phyloP scores from a whole-genome alignment of 768 basidiomycete genomes.

The Termitomyces sp. region DNA sequence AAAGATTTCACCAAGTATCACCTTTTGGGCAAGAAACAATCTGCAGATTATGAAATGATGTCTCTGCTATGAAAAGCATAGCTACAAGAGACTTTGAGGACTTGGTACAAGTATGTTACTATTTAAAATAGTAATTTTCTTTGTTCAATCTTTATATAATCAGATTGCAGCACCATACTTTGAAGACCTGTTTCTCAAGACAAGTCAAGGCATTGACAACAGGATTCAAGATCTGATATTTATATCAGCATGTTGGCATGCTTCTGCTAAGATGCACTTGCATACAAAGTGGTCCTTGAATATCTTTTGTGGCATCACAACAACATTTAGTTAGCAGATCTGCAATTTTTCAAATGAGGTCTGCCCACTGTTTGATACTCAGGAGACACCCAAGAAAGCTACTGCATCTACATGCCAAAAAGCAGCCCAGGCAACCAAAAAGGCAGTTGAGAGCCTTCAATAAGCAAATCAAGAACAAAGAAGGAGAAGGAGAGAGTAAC shows the following conservation, averaged over 20 bases:
- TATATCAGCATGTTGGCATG: slow-evolving; percentile 20
- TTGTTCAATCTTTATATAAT: no score
- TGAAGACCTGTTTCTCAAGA: slow-evolving; percentile 6
- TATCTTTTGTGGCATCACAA: neutral
- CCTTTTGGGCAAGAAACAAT: slow-evolving; percentile 20
- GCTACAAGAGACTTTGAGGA: no score
- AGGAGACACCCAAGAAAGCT: slow-evolving; percentile 9
- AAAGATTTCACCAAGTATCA: slow-evolving; percentile 6
- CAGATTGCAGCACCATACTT: neutral
- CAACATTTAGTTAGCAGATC: neutral
- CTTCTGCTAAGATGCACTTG: slow-evolving; percentile 1
- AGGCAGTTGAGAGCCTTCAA: neutral
- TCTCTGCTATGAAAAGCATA: no score
- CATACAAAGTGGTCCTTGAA: neutral
- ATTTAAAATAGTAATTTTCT: no score
- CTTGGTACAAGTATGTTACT: no score
- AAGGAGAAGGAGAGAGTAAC: no score
- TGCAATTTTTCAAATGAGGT: slow-evolving; percentile 2
- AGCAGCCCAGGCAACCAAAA: neutral
- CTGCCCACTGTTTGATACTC: slow-evolving; percentile 9
- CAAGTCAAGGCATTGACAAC: slow-evolving; percentile 11
- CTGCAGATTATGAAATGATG: slow-evolving; percentile 15
- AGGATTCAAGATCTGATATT: slow-evolving; percentile 16
- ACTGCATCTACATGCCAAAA: neutral
- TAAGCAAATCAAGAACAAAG: neutral